A percentile compares a stretch with the other conserved stretches of the same genome.
These are phyloP conservation scores for Nematocida minor DNA, from an alignment of 371 early-diverging fungal species.

Conservation along the genomic window DNA sequence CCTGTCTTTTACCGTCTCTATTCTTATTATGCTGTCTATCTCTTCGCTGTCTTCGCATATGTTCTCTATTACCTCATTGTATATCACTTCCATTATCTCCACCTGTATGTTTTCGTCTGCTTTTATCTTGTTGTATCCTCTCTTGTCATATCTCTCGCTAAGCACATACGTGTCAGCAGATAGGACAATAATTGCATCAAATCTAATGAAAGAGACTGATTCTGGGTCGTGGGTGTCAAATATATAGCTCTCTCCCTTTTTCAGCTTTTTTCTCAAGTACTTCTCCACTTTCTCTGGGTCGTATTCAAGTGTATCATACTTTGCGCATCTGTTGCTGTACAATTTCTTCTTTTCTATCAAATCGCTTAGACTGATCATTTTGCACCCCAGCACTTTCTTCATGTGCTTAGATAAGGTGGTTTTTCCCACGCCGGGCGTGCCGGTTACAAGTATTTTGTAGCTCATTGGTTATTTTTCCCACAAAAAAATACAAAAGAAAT, in stretches of 20 bases:
- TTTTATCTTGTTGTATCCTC: conserved; percentile 78
- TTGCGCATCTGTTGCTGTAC: conserved; percentile 76
- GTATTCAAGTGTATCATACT: conserved; percentile 78
- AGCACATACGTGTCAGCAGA: conserved; percentile 72
- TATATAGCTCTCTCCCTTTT: conserved; percentile 44
- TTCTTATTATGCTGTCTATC: not conserved
- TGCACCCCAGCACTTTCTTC: conserved; percentile 68
- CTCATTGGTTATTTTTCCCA: not conserved
- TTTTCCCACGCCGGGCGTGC: conserved; percentile 94
- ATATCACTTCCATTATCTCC: conserved; percentile 90
- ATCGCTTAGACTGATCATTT: conserved; percentile 77
- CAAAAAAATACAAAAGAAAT: conserved; percentile 53
- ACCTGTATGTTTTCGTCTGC: conserved; percentile 87
- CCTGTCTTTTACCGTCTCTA: conserved; percentile 3
- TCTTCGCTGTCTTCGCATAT: conserved; percentile 66
- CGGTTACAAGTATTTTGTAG: conserved; percentile 83
- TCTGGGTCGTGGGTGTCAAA: conserved; percentile 64
- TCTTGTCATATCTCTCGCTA: conserved; percentile 74
- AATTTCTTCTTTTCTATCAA: conserved; percentile 75
- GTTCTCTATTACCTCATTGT: conserved; percentile 77
- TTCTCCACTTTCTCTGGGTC: conserved; percentile 76
- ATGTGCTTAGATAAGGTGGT: conserved; percentile 79
- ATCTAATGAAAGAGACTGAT: conserved; percentile 67
- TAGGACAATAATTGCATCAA: conserved; percentile 85
- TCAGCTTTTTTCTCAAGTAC: conserved; percentile 46